Base-by-base conservation (phyloP, 352 stramenopile genomes). In the Aphanomyces stellatus region DNA sequence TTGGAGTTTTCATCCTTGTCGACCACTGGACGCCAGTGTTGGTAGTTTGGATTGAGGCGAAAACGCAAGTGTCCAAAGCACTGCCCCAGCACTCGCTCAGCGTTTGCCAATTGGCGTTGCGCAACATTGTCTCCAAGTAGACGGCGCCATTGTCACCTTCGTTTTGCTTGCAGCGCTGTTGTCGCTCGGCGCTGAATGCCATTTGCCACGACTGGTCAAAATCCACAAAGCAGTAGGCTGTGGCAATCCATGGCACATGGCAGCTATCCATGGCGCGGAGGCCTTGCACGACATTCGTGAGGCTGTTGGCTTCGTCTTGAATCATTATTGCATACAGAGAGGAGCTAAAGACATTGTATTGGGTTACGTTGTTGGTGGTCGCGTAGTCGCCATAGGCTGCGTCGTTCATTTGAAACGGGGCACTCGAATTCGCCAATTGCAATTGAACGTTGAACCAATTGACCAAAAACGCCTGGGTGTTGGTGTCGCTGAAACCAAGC, bases 271-370 rank as follows among this genome's bases (percentile, higher is more conserved):
- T 51, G 22, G 22, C 3, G n/a, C 56, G 35, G 7, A 64, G 35
- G 22, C 56, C 30, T 0, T 22, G n/a, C 11, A 64, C 33, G 41
- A 64, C 56, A 30, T 64, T 64, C 0, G 35, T 4, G 4, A 64
- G 41, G 4, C 25, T 53, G 7, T 64, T 64, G 22, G 27, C 30
- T 28, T 64, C 56, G 41, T 64, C 56, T 53, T 64, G 56, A 53
- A 64, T 24, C 35, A 49, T 51, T 15, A 3, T 25, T 35, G 56
- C 35, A 53, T 64, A 64, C 7, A 64, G 41, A 24, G 28, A 25
- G 11, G 55, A 19, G 25, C 53, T 24, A n/a, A n/a, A 33, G 13
- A 42, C 30, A 6, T 37, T 25, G 11, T 35, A 40, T 2, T 27
- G 19, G 7, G 10, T 57, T 19, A n/a, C n/a, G 30, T 67, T 53